phyloP scores from a whole-genome alignment of 2,329 filamentous ascomycete species.

The Coniochaeta hoffmannii region DNA sequence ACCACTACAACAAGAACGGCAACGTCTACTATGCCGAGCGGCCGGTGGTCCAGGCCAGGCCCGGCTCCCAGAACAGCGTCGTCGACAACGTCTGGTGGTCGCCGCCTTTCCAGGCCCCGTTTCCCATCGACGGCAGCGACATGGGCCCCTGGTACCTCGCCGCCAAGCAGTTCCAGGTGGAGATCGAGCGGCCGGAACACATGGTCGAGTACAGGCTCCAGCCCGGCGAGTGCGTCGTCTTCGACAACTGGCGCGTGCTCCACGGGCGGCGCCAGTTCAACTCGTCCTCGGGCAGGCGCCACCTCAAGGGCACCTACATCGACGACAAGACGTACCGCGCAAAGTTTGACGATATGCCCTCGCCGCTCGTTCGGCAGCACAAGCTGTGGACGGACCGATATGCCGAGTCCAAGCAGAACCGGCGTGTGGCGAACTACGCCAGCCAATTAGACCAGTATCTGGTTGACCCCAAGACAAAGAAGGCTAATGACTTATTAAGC shows the following conservation, averaged over 20 bases:
- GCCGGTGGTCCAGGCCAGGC: conserved; percentile 40
- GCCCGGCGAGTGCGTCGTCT: conserved; percentile 85
- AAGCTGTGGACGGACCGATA: neutral
- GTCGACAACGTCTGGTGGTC: conserved; percentile 45
- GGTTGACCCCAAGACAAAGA: neutral
- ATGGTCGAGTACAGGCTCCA: conserved; percentile 66
- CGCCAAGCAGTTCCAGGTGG: conserved; percentile 45
- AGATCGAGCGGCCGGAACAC: conserved; percentile 49
- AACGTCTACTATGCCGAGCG: conserved; percentile 54
- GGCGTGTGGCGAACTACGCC: neutral
- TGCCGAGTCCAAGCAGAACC: neutral
- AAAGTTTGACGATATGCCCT: neutral
- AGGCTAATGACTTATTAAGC: no score
- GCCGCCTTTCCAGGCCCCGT: conserved; percentile 68
- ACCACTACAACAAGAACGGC: conserved; percentile 62
- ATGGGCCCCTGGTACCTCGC: conserved; percentile 24
- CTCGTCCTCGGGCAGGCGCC: conserved; percentile 57
- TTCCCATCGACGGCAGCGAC: conserved; percentile 19
- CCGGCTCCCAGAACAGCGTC: conserved; percentile 10
- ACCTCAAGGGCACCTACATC: conserved; percentile 82
- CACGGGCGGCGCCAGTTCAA: conserved; percentile 79
- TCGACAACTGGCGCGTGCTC: conserved; percentile 79
- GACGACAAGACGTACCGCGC: conserved; percentile 35
- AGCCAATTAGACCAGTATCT: neutral
- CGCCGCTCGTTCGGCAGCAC: neutral